These are phyloP conservation scores for Penicillium sp. DNA, from an alignment of 2,329 filamentous ascomycete genomes.

Conservation along the genomic window DNA sequence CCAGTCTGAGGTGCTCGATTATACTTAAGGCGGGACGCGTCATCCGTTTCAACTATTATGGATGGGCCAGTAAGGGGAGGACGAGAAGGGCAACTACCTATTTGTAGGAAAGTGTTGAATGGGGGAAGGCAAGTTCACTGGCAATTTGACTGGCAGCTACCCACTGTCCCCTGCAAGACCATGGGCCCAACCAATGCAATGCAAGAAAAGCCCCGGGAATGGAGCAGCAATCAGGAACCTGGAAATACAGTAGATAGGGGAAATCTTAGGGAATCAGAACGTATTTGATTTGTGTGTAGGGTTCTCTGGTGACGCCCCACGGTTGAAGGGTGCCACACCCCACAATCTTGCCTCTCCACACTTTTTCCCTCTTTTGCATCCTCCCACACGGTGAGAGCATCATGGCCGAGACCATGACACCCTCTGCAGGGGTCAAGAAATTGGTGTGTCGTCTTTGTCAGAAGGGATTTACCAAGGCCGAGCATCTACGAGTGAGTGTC, in stretches of 20 bases:
- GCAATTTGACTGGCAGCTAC: not conserved
- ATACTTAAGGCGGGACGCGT: not conserved
- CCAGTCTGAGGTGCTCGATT: not conserved
- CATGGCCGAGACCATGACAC: slow-evolving; percentile 12
- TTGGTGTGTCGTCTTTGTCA: slow-evolving; percentile 41
- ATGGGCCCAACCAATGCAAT: not conserved
- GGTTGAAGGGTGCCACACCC: slow-evolving; percentile 19
- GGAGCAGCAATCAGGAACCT: no score
- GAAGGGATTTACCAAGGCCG: slow-evolving; percentile 43
- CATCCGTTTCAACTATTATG: not conserved
- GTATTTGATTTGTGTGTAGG: no score
- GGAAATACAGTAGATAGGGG: no score
- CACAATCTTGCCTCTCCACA: slow-evolving; percentile 24
- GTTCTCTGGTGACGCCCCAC: not conserved
- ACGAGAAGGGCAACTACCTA: not conserved
- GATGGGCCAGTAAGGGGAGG: not conserved
- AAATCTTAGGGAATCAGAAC: no score
- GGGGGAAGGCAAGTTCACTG: not conserved
- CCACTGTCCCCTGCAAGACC: not conserved
- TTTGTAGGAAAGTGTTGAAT: not conserved
- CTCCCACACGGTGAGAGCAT: slow-evolving; percentile 1
- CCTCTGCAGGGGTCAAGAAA: slow-evolving; percentile 24
- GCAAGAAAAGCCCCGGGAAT: no score
- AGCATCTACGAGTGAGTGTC: slow-evolving; percentile 39
- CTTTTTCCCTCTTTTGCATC: slow-evolving; percentile 1